These are phyloP conservation scores for Radiomyces spectabilis DNA, from an alignment of 192 early-diverging fungal species.

Conservation along the genomic window DNA sequence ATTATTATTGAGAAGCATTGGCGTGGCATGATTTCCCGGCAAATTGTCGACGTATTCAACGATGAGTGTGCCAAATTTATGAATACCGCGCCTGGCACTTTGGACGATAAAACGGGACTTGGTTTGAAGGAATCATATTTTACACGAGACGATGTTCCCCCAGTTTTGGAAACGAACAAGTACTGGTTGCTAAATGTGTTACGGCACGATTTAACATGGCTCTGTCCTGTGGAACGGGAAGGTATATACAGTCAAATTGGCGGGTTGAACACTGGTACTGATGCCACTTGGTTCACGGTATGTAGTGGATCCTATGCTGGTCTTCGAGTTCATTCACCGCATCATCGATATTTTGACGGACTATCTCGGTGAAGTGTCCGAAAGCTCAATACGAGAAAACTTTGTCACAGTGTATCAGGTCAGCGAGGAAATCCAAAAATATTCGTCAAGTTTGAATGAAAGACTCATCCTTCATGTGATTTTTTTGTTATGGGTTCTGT, in stretches of 20 bases:
- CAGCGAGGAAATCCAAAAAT: slow-evolving; percentile 1
- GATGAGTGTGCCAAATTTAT: slow-evolving; percentile 51
- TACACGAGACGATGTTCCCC: slow-evolving; percentile 50
- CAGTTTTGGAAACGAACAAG: slow-evolving; percentile 54
- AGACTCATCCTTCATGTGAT: neutral
- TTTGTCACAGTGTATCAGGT: slow-evolving; percentile 88
- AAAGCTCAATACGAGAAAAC: slow-evolving; percentile 82
- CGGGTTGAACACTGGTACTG: too few relatives aligned
- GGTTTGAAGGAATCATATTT: slow-evolving; percentile 23
- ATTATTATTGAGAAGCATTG: slow-evolving; percentile 88
- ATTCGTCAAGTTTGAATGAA: neutral
- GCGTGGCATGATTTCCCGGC: slow-evolving; percentile 56
- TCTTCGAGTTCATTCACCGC: slow-evolving; percentile 81
- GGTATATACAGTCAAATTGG: too few relatives aligned
- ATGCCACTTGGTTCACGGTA: too few relatives aligned
- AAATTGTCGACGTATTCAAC: slow-evolving; percentile 55
- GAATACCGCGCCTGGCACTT: slow-evolving; percentile 32
- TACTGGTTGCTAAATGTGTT: slow-evolving; percentile 61
- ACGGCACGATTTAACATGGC: slow-evolving; percentile 65
- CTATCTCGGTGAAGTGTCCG: slow-evolving; percentile 80
- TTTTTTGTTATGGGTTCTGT: neutral
- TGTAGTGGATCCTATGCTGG: slow-evolving; percentile 69
- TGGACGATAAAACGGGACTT: slow-evolving; percentile 5
- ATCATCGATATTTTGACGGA: slow-evolving; percentile 72
- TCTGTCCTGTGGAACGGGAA: slow-evolving; percentile 69